Conservation (phyloP, 2,329 filamentous ascomycete genomes). For the Cordyceps javanica region DNA sequence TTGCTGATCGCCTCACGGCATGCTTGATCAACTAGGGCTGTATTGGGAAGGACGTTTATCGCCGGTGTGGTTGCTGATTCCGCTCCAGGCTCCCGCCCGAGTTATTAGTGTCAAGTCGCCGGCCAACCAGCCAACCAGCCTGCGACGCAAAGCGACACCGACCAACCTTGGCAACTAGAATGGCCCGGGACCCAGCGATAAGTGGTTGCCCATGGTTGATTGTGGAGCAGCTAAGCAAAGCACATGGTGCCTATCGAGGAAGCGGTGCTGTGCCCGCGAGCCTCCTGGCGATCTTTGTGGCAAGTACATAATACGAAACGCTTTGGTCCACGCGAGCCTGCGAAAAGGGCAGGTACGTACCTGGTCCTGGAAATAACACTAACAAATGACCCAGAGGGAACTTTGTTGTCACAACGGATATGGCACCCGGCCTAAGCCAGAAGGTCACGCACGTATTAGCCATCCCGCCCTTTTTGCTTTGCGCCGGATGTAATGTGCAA, state of each 20-base stretch:
- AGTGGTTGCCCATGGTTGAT: not conserved
- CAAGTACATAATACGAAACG: too few relatives aligned
- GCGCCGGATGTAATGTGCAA: not conserved
- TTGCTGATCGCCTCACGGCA: not conserved
- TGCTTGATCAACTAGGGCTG: not conserved
- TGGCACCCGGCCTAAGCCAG: not conserved
- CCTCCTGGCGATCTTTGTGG: slow-evolving; percentile 8
- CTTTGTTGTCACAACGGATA: not conserved
- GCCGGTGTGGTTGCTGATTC: not conserved
- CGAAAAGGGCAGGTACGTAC: slow-evolving; percentile 5
- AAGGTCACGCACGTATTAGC: not conserved
- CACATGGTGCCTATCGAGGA: not conserved
- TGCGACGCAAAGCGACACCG: too few relatives aligned
- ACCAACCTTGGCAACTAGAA: not conserved
- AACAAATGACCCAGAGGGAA: not conserved
- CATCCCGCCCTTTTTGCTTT: not conserved
- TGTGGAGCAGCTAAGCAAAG: not conserved
- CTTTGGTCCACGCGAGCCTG: not conserved
- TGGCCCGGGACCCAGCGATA: not conserved
- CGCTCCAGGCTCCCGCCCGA: not conserved
- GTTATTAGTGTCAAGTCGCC: not conserved
- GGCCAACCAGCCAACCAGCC: not conserved
- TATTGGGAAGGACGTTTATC: slow-evolving; percentile 9
- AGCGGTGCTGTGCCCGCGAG: not conserved
- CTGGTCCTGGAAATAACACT: not conserved